Evolutionary conservation across 352 stramenopile species (phyloP), one percentile per base, ranked within the genome.

Genomic region (Phytophthora multivora): DNA sequence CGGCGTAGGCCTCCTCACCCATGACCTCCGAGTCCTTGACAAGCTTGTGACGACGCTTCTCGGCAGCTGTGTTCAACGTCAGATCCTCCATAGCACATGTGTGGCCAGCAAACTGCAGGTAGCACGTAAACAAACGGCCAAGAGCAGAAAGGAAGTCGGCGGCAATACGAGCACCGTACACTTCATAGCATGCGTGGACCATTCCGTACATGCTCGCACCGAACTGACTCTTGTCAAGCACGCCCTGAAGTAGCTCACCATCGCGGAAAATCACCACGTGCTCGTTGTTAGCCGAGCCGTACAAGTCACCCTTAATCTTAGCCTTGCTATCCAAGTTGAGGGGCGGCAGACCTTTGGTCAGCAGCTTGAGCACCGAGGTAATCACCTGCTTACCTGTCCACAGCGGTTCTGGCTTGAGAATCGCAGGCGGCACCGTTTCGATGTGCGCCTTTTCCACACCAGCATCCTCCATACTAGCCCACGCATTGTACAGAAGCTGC

Each of bases 381-480:
- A 99, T 94, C 18, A 99, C 95, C 75, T 99, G 98, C 66, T 99
- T 99, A 51, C 98, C 98, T 9, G 98, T 99, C 98, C 98, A 99
- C 6, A 99, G 76, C 42, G 88, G 75, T 59, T 88, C 67, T 3
- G 98, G 98, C 81, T 99, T 99, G 23, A 98, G 73, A 66, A 99
- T 99, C 15, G 97, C 95, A 19, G 98, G 98, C n/a, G 88, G 91
- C 31, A 99, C 60, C 10, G 98, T 96, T 51, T 98, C 91, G 48
- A 99, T 98, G 51, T 98, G 84, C 5, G 81, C 77, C 64, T 85
- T 83, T 50, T 90, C 81, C 11, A 86, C 77, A 48, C 92, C 86
- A 66, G 97, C 94, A 23, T 96, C 95, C 18, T 97, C 92, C 59
- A 99, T 90, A 76, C 95, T 98, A 35, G 93, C 85, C 69, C 98